Base-by-base conservation (phyloP, 2,329 filamentous ascomycete species). In the Alternaria ethzedia region DNA sequence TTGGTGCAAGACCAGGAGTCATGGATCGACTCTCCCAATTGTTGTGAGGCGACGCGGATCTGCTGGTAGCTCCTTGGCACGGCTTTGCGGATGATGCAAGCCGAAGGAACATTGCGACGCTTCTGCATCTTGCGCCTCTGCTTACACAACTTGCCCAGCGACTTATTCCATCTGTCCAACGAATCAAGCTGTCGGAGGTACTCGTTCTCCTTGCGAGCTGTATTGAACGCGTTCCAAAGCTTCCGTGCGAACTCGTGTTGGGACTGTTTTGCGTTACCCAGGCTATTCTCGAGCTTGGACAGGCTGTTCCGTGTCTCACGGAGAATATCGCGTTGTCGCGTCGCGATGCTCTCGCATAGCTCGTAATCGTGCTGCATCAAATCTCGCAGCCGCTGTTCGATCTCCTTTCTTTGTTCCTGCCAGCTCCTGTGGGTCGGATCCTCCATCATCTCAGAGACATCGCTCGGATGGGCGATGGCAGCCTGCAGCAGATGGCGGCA, bases 1-100 rank as follows among this genome's bases (percentile, higher is more conserved):
- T 68, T 68, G 0, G 63, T 63, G 44, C 65, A 68, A n/a, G 63
- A 68, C 65, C 65, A 68, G 1, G 65, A 65, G 20, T 51, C 26
- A 2, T 30, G 49, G 3, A 51, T 51, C 1, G 49, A 51, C 26
- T 65, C 57, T 30, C 46, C 36, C 2, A 65, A 43, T 11, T 50
- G 51, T 28, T 61, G 54, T 17, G 59, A 67, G 23, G 54, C 59
- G 32, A 50, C 20, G 6, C 61, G 51, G 41, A 64, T 60, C 15
- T 57, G 41, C 11, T 50, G 30, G 32, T 63, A 64, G 20, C 41
- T 43, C 52, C 20, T 44, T 15, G 61, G 64, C 12, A 57, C 26
- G 5, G 50, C 43, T 49, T 54, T 59, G 21, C 61, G 28, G 47
- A 54, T 46, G 52, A 60, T 32, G 36, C 52, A 54, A 60, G 54